phyloP scores from a whole-genome alignment of 2,329 filamentous ascomycete genomes.

The Colletotrichum sp. region DNA sequence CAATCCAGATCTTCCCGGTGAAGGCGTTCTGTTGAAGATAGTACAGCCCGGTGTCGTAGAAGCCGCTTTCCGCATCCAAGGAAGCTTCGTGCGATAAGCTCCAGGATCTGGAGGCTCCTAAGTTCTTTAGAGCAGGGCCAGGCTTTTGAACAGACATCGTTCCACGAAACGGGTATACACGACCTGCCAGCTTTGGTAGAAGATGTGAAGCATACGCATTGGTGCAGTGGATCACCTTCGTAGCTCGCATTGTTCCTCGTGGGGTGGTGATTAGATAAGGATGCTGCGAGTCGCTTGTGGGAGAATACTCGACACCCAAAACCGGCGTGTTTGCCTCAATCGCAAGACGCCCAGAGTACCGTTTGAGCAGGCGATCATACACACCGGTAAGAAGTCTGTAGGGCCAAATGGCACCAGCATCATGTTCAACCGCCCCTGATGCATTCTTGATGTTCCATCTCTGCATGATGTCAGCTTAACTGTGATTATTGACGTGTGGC shows the following conservation, averaged over 20 bases:
- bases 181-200: slow-evolving; percentile 40
- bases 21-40: slow-evolving; percentile 18
- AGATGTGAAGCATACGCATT: slow-evolving; percentile 46
- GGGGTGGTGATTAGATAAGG: slow-evolving; percentile 37
- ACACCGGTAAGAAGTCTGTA: slow-evolving; percentile 41
- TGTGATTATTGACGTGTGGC: background rate
- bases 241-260: slow-evolving; percentile 37
- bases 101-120: slow-evolving; percentile 21
- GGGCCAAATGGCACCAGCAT: slow-evolving; percentile 42
- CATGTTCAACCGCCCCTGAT: slow-evolving; percentile 1
- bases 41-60: background rate
- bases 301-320: slow-evolving; percentile 20
- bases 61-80: background rate
- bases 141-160: slow-evolving; percentile 47
- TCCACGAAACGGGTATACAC: slow-evolving; percentile 41
- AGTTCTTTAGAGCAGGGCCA: slow-evolving; percentile 11
- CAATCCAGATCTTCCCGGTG: slow-evolving; percentile 1
- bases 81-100: background rate
- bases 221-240: slow-evolving; percentile 44
- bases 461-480: background rate
- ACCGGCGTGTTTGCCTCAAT: slow-evolving; percentile 35
- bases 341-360: slow-evolving; percentile 26
- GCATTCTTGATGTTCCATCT: slow-evolving; percentile 28
- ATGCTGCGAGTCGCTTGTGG: background rate
- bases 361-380: slow-evolving; percentile 33